These are phyloP conservation scores for Mycena rosella DNA, from an alignment of 768 basidiomycete genomes.

Conservation along the genomic window DNA sequence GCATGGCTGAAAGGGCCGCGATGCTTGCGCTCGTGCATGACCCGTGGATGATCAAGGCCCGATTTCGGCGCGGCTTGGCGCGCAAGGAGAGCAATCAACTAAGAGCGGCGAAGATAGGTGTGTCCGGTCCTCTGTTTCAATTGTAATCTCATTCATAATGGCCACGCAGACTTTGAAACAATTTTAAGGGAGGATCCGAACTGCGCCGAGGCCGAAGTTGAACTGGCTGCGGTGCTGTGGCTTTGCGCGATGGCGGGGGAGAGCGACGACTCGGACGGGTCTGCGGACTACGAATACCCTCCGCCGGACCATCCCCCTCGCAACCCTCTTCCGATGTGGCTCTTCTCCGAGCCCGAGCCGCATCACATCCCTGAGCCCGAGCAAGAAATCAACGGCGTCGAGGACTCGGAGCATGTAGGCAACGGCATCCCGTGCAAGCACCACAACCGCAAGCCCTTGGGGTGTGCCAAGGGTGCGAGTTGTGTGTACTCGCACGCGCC, in stretches of 20 bases:
- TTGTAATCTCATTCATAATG: not conserved
- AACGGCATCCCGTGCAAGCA: conserved; percentile 34
- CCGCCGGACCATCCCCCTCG: conserved; percentile 6
- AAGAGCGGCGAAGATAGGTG: conserved; percentile 19
- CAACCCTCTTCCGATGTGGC: conserved; percentile 3
- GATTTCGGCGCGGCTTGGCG: conserved; percentile 55
- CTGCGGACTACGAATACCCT: conserved; percentile 6
- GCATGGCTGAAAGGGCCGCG: conserved; percentile 54
- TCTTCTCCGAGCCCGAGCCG: not conserved
- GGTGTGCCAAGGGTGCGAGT: conserved; percentile 26
- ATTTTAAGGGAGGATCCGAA: conserved; percentile 24
- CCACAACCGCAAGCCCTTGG: conserved; percentile 29
- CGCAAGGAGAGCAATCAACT: conserved; percentile 45
- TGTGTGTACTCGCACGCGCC: conserved; percentile 33
- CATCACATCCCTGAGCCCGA: not conserved
- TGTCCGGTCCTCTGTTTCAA: not conserved
- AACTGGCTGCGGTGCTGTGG: conserved; percentile 6
- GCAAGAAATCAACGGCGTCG: not conserved
- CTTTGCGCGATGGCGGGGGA: not conserved
- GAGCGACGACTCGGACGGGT: not conserved
- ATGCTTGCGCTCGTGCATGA: conserved; percentile 51
- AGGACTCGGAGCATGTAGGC: conserved; percentile 15
- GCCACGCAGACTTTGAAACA: conserved; percentile 20
- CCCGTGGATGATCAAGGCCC: conserved; percentile 51
- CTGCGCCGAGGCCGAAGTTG: conserved; percentile 26